These are phyloP conservation scores for Corymbia calophylla DNA, from an alignment of 441 rosid genomes.

Conservation along the genomic window DNA sequence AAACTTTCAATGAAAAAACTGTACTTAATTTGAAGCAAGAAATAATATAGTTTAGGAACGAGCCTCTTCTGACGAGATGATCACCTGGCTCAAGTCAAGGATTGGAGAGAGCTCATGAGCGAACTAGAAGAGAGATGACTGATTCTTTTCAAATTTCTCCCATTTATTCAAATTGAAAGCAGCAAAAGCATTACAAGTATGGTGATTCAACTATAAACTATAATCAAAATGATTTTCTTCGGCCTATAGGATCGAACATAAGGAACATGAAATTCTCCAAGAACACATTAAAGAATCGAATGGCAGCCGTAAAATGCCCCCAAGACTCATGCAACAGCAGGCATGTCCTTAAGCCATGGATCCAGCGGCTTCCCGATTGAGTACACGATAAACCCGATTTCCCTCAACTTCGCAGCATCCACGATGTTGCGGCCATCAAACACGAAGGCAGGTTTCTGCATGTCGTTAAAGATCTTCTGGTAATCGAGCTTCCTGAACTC, in stretches of 20 bases:
- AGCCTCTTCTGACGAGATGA: background rate
- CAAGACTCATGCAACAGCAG: slow-evolving; percentile 35
- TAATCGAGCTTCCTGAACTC: slow-evolving; percentile 72
- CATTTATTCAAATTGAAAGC: background rate
- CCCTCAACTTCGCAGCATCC: slow-evolving; percentile 35
- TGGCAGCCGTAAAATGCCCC: background rate
- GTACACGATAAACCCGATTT: slow-evolving; percentile 53
- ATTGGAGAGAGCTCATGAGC: background rate
- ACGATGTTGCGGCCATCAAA: slow-evolving; percentile 51
- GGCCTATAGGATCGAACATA: background rate
- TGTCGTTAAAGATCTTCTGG: slow-evolving; percentile 33
- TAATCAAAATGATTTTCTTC: background rate
- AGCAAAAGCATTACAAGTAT: background rate
- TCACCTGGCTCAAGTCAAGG: background rate
- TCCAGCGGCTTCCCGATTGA: slow-evolving; percentile 65
- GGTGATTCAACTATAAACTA: background rate
- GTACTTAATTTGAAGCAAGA: background rate
- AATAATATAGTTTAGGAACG: background rate
- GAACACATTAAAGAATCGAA: background rate
- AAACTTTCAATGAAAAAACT: background rate
- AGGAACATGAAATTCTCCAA: background rate
- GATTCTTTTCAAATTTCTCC: background rate
- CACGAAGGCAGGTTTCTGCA: slow-evolving; percentile 58
- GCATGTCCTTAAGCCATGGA: slow-evolving; percentile 56
- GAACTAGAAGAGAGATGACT: background rate